A percentile compares a stretch with the other conserved stretches of the same genome.
phyloP scores from a whole-genome alignment of 257 asterid genomes.

The Rhazya stricta region DNA sequence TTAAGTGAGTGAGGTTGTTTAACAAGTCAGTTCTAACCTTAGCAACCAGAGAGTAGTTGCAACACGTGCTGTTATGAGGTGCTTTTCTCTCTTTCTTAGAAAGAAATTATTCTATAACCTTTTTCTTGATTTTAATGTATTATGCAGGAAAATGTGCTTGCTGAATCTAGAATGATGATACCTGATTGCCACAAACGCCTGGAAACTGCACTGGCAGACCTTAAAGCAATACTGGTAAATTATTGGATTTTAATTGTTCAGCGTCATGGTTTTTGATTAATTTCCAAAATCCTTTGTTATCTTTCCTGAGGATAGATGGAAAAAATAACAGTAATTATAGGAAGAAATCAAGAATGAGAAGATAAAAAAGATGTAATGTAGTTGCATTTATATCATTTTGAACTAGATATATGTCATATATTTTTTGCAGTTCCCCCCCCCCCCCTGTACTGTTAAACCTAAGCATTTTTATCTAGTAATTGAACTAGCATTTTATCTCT shows the following conservation, averaged over 20 bases:
- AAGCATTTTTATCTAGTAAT: background rate
- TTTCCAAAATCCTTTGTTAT: background rate
- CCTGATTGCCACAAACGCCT: constrained; percentile 90
- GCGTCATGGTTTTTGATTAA: background rate
- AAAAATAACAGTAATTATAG: background rate
- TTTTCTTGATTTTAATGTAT: constrained; percentile 7
- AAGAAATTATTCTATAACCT: background rate
- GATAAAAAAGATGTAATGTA: background rate
- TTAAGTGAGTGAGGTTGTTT: background rate
- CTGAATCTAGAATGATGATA: constrained; percentile 95
- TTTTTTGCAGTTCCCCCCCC: background rate
- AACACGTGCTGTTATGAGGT: background rate
- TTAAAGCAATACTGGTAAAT: constrained; percentile 61
- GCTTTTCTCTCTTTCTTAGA: background rate
- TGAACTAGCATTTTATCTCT: background rate
- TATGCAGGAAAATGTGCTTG: constrained; percentile 77
- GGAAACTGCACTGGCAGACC: constrained; percentile 71
- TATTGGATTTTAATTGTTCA: too few species aligned
- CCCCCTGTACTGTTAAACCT: background rate
- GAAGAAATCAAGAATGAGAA: too few species aligned
- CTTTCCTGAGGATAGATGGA: background rate
- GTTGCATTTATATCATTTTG: too few species aligned
- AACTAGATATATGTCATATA: background rate
- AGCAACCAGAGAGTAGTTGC: background rate
- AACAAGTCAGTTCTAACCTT: background rate